Evolutionary conservation across 1,139 yeast genomes (phyloP), one percentile per base, ranked within the genome.

Genomic region (Pichia sp.): DNA sequence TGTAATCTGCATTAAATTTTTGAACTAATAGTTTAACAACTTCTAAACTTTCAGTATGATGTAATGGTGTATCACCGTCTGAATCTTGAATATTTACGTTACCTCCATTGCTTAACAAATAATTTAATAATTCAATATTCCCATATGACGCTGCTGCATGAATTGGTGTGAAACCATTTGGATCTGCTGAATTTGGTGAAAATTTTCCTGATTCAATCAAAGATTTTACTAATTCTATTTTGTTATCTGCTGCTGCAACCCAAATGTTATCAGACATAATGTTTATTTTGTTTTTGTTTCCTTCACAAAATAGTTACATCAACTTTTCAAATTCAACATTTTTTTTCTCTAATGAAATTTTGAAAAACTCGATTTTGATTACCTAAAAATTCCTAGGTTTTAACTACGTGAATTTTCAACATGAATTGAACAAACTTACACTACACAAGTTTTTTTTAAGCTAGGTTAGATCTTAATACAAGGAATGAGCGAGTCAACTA

Each of bases 101-200:
- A 5, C 97, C 99, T 2, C 88, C 87, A 14, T 63, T 67, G 5
- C 51, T 44, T 27, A 88, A 71, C 50, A 93, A 74, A 55, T 75
- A 77, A 52, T 72, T 69, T 48, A 95, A 72, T 46, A 95, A 72
- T 11, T 84, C 90, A 10, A 72, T 62, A 64, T 93, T 93, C 7
- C 95, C 95, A 66, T 93, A 93, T 1, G 97, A 86, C 5, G 95
- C 95, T 4, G 98, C 97, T 0, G 99, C 99, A 67, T 93, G 99
- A 31, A 93, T 77, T 14, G 98, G 95, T 0, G 98, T 91, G 69
- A 93, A 93, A 0, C 99, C 99, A 63, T 90, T 89, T 1, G 89
- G 86, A 67, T 93, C 99, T 59, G 84, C 81, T 22, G 84, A 77
- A 63, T 88, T 84, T 3, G 96, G 79, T 1, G 82, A 74, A 57